A percentile compares a stretch with the other conserved stretches of the same genome.
phyloP scores from a whole-genome alignment of 2,329 filamentous ascomycete genomes.

The Venturia asperata region DNA sequence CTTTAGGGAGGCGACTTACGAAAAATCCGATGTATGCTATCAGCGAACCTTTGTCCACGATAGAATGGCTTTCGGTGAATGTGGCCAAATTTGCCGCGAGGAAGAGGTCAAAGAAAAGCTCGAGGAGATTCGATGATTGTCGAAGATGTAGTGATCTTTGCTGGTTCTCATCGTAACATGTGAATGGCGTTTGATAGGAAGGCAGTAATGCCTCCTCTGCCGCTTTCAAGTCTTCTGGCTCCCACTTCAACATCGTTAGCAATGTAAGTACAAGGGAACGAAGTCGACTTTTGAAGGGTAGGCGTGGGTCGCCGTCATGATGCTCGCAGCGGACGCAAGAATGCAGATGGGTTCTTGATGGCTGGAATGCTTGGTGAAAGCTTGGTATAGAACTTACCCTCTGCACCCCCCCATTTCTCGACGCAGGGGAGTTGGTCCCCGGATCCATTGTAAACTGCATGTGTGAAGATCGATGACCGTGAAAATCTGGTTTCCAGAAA shows the following conservation, averaged over 20 bases:
- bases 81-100: slow-evolving; percentile 34
- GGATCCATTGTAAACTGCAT: not conserved
- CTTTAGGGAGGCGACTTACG: slow-evolving; percentile 19
- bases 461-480: not conserved
- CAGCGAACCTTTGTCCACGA: slow-evolving; percentile 26
- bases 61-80: slow-evolving; percentile 26
- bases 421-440: not conserved
- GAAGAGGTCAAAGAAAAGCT: slow-evolving; percentile 33
- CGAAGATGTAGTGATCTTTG: slow-evolving; percentile 3
- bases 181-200: slow-evolving; percentile 7
- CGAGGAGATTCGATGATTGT: slow-evolving; percentile 19
- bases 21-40: slow-evolving; percentile 36
- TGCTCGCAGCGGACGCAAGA: not conserved
- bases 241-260: slow-evolving; percentile 3
- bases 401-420: not conserved
- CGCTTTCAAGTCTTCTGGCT: not conserved
- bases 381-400: slow-evolving; percentile 7
- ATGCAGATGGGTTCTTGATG: not conserved
- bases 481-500: not conserved
- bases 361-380: not conserved
- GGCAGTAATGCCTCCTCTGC: slow-evolving; percentile 7
- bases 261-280: not conserved
- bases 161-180: slow-evolving; percentile 8
- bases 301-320: not conserved
- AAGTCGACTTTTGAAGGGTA: not conserved